These are phyloP conservation scores for Hypoxylon sp. DNA, from an alignment of 2,329 filamentous ascomycete genomes.

Conservation along the genomic window DNA sequence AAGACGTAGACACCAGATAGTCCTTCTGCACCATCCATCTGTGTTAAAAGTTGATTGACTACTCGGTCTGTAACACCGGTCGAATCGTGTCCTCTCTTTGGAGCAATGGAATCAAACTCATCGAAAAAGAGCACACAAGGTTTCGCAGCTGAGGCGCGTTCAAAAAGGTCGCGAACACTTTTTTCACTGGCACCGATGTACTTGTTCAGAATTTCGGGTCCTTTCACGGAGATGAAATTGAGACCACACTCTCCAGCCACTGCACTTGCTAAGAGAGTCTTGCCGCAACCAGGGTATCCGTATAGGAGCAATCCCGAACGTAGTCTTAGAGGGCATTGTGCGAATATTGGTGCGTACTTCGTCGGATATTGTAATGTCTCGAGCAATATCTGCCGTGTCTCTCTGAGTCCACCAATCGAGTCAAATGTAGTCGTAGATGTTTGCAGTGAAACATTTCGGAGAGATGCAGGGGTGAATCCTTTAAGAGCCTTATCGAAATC, in stretches of 20 bases:
- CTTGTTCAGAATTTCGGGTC: slow-evolving; percentile 97
- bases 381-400: slow-evolving; percentile 88
- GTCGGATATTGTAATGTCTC: slow-evolving; percentile 98
- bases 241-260: slow-evolving; percentile 98
- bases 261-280: slow-evolving; percentile 92
- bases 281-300: slow-evolving; percentile 94
- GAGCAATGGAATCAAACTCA: slow-evolving; percentile 97
- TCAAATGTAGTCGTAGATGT: slow-evolving; percentile 92
- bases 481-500: slow-evolving; percentile 88
- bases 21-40: slow-evolving; percentile 98
- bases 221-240: slow-evolving; percentile 98
- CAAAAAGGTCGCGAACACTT: slow-evolving; percentile 92
- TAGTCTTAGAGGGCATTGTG: slow-evolving; percentile 91
- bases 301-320: slow-evolving; percentile 93
- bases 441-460: slow-evolving; percentile 93
- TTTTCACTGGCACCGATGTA: slow-evolving; percentile 99
- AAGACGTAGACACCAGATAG: slow-evolving; percentile 95
- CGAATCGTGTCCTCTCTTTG: slow-evolving; percentile 94
- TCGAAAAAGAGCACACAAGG: slow-evolving; percentile 98
- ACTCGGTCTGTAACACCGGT: slow-evolving; percentile 99
- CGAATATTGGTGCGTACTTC: slow-evolving; percentile 97
- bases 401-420: slow-evolving; percentile 86
- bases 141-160: slow-evolving; percentile 86
- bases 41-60: slow-evolving; percentile 96
- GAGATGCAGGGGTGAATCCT: slow-evolving; percentile 92